Evolutionary conservation across 441 rosid genomes (phyloP).

Genomic region (Lepidium campestre): DNA sequence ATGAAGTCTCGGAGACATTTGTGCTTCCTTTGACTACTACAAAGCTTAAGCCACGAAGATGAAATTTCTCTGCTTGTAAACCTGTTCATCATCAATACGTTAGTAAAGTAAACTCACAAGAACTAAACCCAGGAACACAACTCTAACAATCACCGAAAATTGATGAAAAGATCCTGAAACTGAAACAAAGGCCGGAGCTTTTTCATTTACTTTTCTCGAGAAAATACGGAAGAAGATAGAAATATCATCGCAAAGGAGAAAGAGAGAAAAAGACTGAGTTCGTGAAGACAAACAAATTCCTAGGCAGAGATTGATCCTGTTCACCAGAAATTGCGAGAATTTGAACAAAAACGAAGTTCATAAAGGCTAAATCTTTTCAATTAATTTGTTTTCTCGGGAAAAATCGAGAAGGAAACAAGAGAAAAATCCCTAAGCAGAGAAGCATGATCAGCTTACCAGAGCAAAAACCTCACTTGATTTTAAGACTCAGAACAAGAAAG

Average conservation of each 20-base stretch:
- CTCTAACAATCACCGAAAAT: background rate
- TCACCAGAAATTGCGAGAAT: background rate
- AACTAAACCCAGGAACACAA: background rate
- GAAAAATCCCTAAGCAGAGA: background rate
- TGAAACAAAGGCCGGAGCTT: background rate
- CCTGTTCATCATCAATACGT: background rate
- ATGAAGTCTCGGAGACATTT: background rate
- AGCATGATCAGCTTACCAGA: constrained; percentile 19
- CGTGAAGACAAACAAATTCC: background rate
- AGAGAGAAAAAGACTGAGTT: background rate
- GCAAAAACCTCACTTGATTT: background rate
- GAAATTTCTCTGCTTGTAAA: background rate
- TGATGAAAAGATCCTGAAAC: background rate
- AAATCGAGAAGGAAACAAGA: background rate
- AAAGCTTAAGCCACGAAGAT: background rate
- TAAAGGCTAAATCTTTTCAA: background rate
- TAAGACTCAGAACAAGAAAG: background rate
- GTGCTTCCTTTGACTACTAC: background rate
- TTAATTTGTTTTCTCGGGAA: background rate
- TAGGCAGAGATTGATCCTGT: background rate
- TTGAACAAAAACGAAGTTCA: background rate
- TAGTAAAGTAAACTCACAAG: background rate
- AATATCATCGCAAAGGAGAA: background rate
- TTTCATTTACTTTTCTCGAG: background rate
- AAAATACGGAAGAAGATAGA: background rate